Base-by-base conservation (phyloP, 331 rosid species). In the Acacia concinna region DNA sequence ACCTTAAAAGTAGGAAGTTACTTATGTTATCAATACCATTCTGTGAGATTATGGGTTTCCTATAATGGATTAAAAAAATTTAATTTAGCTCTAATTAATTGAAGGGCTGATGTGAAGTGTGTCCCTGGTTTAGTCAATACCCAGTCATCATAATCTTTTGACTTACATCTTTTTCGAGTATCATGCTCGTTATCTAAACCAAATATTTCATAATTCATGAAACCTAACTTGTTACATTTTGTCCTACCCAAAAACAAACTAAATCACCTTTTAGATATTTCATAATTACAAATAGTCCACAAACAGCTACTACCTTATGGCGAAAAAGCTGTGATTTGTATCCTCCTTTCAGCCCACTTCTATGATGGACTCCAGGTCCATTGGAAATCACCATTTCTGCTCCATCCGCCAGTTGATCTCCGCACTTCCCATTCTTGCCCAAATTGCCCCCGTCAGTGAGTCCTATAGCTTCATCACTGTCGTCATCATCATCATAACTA, bases 371-470 rank as follows among this genome's bases (percentile, higher is more conserved):
- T 12, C 57, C 78, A 25, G 49, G 56, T 27, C 75, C 84, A 65
- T 52, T 73, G 35, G 40, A 63, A 66, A 47, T 49, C 52, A 43
- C 32, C 63, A 46, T 52, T 65, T 74, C 86, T n/a, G 38, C 66
- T 31, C 81, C 43, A 63, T 34, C 71, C 31, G 40, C 37, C 28
- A 30, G 56, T 35, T 30, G 77, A 51, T 81, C 75, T 44, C 71
- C 82, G 31, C 72, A 32, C n/a, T 71, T 79, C 41, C 77, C 69
- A 59, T 70, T 79, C 62, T 71, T 59, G 4, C 64, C 77, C 37
- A 73, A 41, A 59, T 34, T 62, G 51, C 78, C 8, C 63, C 74
- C 68, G 6, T 82, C 89, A 34, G 54, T 74, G 30, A 23, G 25
- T n/a, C 79, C 60, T 31, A 12, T 6, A 49, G 62, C 12, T 28